Percentiles rank a stretch among this genome's conserved stretches.
Evolutionary conservation across 352 stramenopile genomes (phyloP).

Genomic region (Phytophthora nicotianae): DNA sequence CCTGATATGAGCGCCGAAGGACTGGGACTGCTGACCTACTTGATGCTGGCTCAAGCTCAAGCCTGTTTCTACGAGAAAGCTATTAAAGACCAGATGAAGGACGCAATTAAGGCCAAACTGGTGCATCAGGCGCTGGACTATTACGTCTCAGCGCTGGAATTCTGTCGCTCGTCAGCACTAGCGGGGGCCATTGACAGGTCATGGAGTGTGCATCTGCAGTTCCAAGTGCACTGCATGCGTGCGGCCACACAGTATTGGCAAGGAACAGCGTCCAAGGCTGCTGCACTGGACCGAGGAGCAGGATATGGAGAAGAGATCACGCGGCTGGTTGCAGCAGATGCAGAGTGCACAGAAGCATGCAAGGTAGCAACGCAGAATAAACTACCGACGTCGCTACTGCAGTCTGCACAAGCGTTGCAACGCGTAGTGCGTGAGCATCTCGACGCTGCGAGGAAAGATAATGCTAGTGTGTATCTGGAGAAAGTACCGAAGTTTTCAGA

Average conservation of each 20-base stretch:
- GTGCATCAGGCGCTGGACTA: slow-evolving; percentile 78
- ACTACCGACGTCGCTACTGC: slow-evolving; percentile 54
- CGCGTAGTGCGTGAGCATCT: slow-evolving; percentile 62
- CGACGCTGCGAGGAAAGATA: slow-evolving; percentile 72
- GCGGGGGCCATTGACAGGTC: slow-evolving; percentile 60
- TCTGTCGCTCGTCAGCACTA: slow-evolving; percentile 58
- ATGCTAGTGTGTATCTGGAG: slow-evolving; percentile 82
- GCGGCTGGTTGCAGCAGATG: slow-evolving; percentile 56
- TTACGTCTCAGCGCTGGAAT: slow-evolving; percentile 62
- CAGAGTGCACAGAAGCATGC: slow-evolving; percentile 59
- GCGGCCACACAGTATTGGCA: slow-evolving; percentile 83
- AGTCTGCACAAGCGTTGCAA: slow-evolving; percentile 64
- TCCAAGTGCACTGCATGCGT: slow-evolving; percentile 75
- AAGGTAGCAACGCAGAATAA: slow-evolving; percentile 69
- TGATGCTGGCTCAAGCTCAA: slow-evolving; percentile 88
- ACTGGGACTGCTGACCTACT: slow-evolving; percentile 64
- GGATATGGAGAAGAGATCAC: slow-evolving; percentile 85
- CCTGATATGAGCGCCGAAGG: slow-evolving; percentile 71
- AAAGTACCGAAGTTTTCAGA: slow-evolving; percentile 67
- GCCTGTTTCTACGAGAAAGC: slow-evolving; percentile 94
- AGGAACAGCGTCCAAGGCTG: slow-evolving; percentile 64
- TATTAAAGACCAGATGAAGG: slow-evolving; percentile 88
- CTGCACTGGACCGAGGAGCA: slow-evolving; percentile 51
- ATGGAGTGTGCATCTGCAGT: slow-evolving; percentile 69
- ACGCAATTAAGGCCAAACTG: slow-evolving; percentile 83